Base-by-base conservation (phyloP, 1,284 basidiomycete species). In the Abortiporus biennis region DNA sequence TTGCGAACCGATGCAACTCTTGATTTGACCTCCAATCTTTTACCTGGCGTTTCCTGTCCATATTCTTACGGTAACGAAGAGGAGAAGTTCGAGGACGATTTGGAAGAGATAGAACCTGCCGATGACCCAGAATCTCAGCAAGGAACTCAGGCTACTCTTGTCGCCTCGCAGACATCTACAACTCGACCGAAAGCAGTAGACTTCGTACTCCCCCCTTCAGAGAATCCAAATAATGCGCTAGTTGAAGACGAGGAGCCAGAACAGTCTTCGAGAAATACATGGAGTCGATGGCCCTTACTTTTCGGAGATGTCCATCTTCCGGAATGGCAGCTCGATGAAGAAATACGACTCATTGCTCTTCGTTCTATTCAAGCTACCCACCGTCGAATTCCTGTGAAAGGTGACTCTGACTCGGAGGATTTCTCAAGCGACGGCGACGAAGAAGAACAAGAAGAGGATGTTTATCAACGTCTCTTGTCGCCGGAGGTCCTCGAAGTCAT, bases 251-350 rank as follows among this genome's bases (percentile, higher is more conserved):
- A 21, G 25, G 42, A 2, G 29, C 36, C 15, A 29, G 12, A 20
- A 22, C 32, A 17, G 33, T n/a, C 11, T 21, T 23, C 4, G 36
- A 44, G 17, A 48, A 62, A 79, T 48, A 64, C 61, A 4, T 82
- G 79, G 80, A 81, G 78, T 1, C 71, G 78, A 15, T 85, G 81
- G 81, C 81, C 81, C 3, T 67, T 82, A 22, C 67, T 74, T 6
- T 50, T 66, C 2, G 64, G 67, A n/a, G 78, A 83, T 46, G 67
- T 81, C 2, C 63, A 67, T 29, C 58, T 68, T 6, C 78, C 81
- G 0, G 74, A 81, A 57, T 85, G 75, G 75, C 58, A 57, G 19
- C 61, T 83, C 9, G 66, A 74, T 36, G 80, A 84, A 43, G 81
- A 85, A 56, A 63, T 84, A 15, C 60, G 60, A 17, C 53, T 62